Percentiles rank a stretch among this genome's conserved stretches.
These are phyloP conservation scores for Lactarius hengduanensis DNA, from an alignment of 768 basidiomycete species.

Conservation along the genomic window DNA sequence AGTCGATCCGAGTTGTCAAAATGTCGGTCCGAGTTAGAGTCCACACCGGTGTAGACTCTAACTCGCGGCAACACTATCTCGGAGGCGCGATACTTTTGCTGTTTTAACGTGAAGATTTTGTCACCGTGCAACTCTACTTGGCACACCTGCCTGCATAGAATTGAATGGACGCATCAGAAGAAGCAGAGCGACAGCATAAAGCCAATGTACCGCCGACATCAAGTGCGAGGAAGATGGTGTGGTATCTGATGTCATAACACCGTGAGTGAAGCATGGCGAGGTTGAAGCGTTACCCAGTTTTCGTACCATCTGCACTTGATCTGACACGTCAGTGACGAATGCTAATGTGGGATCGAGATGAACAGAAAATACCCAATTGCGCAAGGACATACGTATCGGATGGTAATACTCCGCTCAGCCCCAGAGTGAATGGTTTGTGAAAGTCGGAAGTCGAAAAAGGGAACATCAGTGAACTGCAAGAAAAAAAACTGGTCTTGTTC, in stretches of 20 bases:
- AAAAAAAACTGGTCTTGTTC: constrained; percentile 19
- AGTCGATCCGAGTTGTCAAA: no score
- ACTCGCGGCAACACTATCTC: no score
- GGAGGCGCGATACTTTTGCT: constrained; percentile 97
- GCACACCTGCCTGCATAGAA: constrained; percentile 50
- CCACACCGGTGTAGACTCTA: no score
- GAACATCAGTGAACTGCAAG: constrained; percentile 50
- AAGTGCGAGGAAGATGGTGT: constrained; percentile 89
- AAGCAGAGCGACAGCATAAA: neutral
- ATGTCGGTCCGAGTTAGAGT: no score
- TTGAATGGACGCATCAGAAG: constrained; percentile 19
- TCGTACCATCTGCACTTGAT: constrained; percentile 61
- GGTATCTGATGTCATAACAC: neutral
- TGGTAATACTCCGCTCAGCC: constrained; percentile 79
- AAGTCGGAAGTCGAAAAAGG: constrained; percentile 61
- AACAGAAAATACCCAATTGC: neutral
- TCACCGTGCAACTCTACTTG: constrained; percentile 89
- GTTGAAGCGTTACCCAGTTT: constrained; percentile 68
- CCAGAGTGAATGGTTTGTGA: constrained; percentile 79
- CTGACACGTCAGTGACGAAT: constrained; percentile 90
- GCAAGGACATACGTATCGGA: no score
- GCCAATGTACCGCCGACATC: constrained; percentile 90
- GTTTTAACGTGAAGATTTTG: constrained; percentile 87
- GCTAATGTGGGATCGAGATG: constrained; percentile 58
- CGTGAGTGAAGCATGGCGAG: neutral